Conservation (phyloP, 257 asterid genomes). For the Sherardia arvensis region DNA sequence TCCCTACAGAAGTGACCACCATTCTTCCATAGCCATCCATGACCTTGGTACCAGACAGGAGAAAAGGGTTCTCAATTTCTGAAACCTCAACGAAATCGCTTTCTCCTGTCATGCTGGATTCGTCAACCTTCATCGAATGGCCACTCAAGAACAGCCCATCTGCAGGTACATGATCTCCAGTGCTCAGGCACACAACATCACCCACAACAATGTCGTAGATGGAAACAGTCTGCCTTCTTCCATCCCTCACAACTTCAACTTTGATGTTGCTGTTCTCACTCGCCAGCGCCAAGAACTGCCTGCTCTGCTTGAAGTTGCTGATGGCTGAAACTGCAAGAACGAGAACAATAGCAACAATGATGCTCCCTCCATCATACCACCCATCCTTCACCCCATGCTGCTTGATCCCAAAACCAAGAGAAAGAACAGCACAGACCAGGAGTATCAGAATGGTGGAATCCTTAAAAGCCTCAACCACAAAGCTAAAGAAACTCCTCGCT, state of each 20-base stretch:
- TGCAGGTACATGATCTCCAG: constrained; percentile 20
- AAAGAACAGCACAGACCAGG: constrained; percentile 3
- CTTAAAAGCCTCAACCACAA: constrained; percentile 5
- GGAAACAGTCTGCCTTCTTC: constrained; percentile 4
- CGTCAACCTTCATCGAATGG: constrained; percentile 11
- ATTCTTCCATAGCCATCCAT: constrained; percentile 12
- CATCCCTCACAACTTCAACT: constrained; percentile 17
- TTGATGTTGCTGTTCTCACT: constrained; percentile 4
- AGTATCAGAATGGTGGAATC: constrained; percentile 12
- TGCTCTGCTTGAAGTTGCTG: constrained; percentile 15
- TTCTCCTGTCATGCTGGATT: constrained; percentile 16
- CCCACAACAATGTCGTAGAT: constrained; percentile 17
- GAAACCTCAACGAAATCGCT: constrained; percentile 11
- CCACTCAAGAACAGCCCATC: constrained; percentile 15
- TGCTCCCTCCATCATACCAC: constrained; percentile 16
- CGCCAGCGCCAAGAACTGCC: constrained; percentile 13
- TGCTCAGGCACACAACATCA: constrained; percentile 13
- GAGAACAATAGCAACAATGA: constrained; percentile 11
- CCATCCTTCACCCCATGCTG: constrained; percentile 12
- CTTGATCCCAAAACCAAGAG: constrained; percentile 16
- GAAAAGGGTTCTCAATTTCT: constrained; percentile 5
- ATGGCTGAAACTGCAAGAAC: constrained; percentile 13
- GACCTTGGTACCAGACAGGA: constrained; percentile 17
- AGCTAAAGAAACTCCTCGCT: constrained; percentile 8
- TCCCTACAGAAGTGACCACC: constrained; percentile 20